Percentiles rank a stretch among this genome's conserved stretches.
phyloP scores from a whole-genome alignment of 345 rosid species.

The Noccaea bulbosa region DNA sequence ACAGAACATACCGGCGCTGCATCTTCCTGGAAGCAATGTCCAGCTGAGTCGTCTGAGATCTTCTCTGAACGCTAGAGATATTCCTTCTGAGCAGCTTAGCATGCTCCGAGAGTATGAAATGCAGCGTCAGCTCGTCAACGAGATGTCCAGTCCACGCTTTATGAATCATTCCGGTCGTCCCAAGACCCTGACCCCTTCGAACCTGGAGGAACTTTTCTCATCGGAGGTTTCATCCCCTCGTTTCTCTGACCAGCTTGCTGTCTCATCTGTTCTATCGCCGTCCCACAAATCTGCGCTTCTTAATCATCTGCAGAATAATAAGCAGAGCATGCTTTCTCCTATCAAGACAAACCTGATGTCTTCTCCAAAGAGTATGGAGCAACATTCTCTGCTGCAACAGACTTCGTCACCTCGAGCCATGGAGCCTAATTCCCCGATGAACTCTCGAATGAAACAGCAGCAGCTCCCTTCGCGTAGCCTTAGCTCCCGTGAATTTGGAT shows the following conservation, averaged over 20 bases:
- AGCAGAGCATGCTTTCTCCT: slow-evolving; percentile 79
- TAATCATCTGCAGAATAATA: slow-evolving; percentile 70
- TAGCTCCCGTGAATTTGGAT: slow-evolving; percentile 70
- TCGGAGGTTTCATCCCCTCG: slow-evolving; percentile 68
- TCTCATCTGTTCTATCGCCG: slow-evolving; percentile 63
- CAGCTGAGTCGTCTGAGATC: slow-evolving; percentile 92
- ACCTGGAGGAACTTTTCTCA: slow-evolving; percentile 69
- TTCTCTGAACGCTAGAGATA: slow-evolving; percentile 78
- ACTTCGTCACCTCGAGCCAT: slow-evolving; percentile 72
- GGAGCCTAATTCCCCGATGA: slow-evolving; percentile 78
- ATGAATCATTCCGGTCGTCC: slow-evolving; percentile 65
- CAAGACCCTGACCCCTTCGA: slow-evolving; percentile 69
- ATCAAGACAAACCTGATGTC: slow-evolving; percentile 60
- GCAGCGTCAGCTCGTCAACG: slow-evolving; percentile 61
- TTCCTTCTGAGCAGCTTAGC: slow-evolving; percentile 60
- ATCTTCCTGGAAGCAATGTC: slow-evolving; percentile 78
- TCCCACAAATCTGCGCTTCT: slow-evolving; percentile 64
- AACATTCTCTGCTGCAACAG: slow-evolving; percentile 53
- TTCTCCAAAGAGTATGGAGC: slow-evolving; percentile 68
- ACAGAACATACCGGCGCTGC: slow-evolving; percentile 82
- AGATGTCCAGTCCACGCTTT: slow-evolving; percentile 58
- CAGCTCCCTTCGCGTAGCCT: slow-evolving; percentile 65
- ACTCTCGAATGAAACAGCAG: slow-evolving; percentile 55
- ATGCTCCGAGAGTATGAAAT: slow-evolving; percentile 72
- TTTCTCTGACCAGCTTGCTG: slow-evolving; percentile 57